Percentiles rank a stretch among this genome's conserved stretches.
phyloP scores from a whole-genome alignment of 2,329 filamentous ascomycete genomes.

The Cyphellophora europaea region DNA sequence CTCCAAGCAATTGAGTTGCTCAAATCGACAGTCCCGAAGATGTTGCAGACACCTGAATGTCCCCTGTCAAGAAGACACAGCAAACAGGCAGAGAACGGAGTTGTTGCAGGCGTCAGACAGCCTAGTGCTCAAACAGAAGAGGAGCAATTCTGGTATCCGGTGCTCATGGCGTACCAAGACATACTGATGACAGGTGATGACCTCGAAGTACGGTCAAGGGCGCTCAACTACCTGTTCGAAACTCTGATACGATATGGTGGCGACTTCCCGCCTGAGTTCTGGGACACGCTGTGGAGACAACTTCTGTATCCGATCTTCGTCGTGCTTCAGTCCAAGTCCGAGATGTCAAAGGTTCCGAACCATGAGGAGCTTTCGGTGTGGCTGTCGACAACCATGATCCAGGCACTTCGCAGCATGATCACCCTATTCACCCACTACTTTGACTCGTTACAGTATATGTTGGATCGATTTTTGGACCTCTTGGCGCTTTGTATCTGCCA shows the following conservation, averaged over 20 bases:
- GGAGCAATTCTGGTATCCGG: slow-evolving; percentile 97
- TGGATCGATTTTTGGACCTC: slow-evolving; percentile 92
- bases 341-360: slow-evolving; percentile 90
- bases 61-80: slow-evolving; percentile 63
- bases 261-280: slow-evolving; percentile 87
- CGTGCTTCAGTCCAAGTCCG: slow-evolving; percentile 89
- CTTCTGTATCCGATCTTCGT: slow-evolving; percentile 97
- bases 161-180: slow-evolving; percentile 96
- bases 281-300: slow-evolving; percentile 97
- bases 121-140: slow-evolving; percentile 78
- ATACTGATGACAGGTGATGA: slow-evolving; percentile 99
- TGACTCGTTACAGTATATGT: slow-evolving; percentile 90
- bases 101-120: slow-evolving; percentile 48
- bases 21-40: slow-evolving; percentile 85
- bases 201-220: slow-evolving; percentile 79
- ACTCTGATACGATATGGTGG: slow-evolving; percentile 82
- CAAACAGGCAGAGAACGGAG: slow-evolving; percentile 35
- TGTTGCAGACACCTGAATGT: slow-evolving; percentile 93
- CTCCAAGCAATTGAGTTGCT: slow-evolving; percentile 90
- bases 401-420: slow-evolving; percentile 96
- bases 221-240: slow-evolving; percentile 94
- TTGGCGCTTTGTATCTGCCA: slow-evolving; percentile 95
- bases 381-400: slow-evolving; percentile 99
- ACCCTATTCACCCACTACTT: slow-evolving; percentile 98
- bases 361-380: slow-evolving; percentile 97